These are phyloP conservation scores for Phytophthora rubi DNA, from an alignment of 352 stramenopile species.

Conservation along the genomic window DNA sequence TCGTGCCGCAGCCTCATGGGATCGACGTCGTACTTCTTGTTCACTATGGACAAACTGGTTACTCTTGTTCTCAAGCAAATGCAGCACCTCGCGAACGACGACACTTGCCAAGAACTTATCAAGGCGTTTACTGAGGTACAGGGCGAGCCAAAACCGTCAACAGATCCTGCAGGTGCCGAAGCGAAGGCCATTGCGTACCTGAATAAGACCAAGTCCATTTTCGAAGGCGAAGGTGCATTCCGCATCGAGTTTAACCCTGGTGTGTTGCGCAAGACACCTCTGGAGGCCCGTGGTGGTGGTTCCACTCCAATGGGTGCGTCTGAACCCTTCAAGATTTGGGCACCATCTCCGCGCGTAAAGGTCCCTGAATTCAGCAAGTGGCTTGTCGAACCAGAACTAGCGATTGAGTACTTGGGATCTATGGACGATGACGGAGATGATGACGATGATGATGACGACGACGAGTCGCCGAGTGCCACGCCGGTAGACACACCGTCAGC, in stretches of 20 bases:
- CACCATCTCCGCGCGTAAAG: conserved; percentile 77
- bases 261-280: conserved; percentile 74
- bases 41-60: conserved; percentile 93
- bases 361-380: conserved; percentile 80
- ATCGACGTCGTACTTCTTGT: conserved; percentile 91
- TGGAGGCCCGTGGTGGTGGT: conserved; percentile 52
- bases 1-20: conserved; percentile 90
- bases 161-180: conserved; percentile 38
- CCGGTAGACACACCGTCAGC: conserved; percentile 71
- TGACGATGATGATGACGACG: conserved; percentile 77
- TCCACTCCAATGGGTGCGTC: conserved; percentile 46
- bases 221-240: conserved; percentile 84
- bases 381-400: conserved; percentile 80
- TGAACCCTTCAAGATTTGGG: conserved; percentile 82
- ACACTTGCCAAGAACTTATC: conserved; percentile 80
- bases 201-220: conserved; percentile 79
- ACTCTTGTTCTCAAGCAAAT: conserved; percentile 89
- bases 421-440: conserved; percentile 80
- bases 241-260: conserved; percentile 87
- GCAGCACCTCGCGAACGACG: conserved; percentile 84
- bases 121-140: conserved; percentile 75
- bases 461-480: conserved; percentile 70
- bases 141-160: conserved; percentile 33
- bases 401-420: conserved; percentile 81
- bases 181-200: conserved; percentile 59